A percentile compares a stretch with the other conserved stretches of the same genome.
Evolutionary conservation across 306 rosid species (phyloP).

Genomic region (Quillaja saponaria): DNA sequence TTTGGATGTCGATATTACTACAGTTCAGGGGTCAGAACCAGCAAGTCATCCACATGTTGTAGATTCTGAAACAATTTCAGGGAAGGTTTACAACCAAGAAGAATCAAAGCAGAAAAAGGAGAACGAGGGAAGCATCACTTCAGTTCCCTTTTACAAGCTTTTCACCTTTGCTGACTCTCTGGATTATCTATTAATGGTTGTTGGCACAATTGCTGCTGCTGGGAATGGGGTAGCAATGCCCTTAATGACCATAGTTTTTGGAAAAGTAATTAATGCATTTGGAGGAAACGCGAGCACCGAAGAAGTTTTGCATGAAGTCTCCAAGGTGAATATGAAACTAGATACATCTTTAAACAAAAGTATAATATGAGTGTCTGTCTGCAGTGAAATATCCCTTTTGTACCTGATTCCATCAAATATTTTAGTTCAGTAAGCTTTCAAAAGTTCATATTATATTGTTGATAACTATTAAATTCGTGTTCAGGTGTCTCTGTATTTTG

Average conservation of each 20-base stretch:
- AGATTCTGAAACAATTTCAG: constrained; percentile 27
- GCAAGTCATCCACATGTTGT: constrained; percentile 12
- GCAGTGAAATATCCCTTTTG: no score
- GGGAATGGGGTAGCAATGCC: constrained; percentile 66
- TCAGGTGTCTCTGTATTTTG: constrained; percentile 66
- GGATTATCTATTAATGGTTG: constrained; percentile 61
- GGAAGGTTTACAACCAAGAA: constrained; percentile 27
- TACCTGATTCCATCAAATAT: no score
- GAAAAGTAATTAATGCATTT: constrained; percentile 61
- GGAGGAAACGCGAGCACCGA: constrained; percentile 41
- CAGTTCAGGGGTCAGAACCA: constrained; percentile 36
- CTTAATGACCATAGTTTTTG: constrained; percentile 63
- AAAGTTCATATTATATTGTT: no score
- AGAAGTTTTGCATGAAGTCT: constrained; percentile 55
- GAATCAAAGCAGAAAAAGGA: constrained; percentile 39
- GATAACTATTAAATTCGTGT: no score
- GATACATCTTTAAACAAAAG: no score
- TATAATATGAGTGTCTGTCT: no score
- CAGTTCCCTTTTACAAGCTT: constrained; percentile 72
- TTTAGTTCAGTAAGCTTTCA: no score
- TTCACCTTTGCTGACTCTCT: constrained; percentile 75
- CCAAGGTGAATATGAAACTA: constrained; percentile 34
- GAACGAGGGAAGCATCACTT: constrained; percentile 34
- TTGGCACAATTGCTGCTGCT: constrained; percentile 60
- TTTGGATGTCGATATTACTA: constrained; percentile 29